phyloP scores from a whole-genome alignment of 2,329 filamentous ascomycete genomes.

The Aureobasidium sp. region DNA sequence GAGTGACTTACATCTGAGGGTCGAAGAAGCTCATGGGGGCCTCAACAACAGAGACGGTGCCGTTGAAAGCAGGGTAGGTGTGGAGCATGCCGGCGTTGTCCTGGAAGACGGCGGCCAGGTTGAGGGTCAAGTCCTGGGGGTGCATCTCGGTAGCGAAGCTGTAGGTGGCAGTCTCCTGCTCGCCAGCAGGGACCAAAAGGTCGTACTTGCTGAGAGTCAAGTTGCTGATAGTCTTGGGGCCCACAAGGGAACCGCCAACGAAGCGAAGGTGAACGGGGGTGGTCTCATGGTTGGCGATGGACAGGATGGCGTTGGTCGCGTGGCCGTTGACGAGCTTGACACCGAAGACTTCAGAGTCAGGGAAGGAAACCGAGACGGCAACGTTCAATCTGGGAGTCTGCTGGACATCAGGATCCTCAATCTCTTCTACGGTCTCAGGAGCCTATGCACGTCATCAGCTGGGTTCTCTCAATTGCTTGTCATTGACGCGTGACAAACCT shows the following conservation, averaged over 20 bases:
- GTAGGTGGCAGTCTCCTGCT: conserved; percentile 71
- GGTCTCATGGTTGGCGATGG: conserved; percentile 77
- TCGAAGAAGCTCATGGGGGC: conserved; percentile 87
- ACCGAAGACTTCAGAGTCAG: conserved; percentile 73
- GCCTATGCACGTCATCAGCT: conserved; percentile 6
- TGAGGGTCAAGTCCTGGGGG: conserved; percentile 78
- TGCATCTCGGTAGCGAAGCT: conserved; percentile 85
- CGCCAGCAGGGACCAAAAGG: conserved; percentile 65
- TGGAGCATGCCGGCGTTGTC: conserved; percentile 61
- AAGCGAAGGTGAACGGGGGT: conserved; percentile 67
- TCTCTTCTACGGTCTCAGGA: conserved; percentile 51
- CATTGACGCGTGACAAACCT: background rate
- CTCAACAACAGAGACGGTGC: conserved; percentile 80
- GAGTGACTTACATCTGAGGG: conserved; percentile 73
- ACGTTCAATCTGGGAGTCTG: conserved; percentile 50
- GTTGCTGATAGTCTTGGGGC: conserved; percentile 67
- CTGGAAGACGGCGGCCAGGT: conserved; percentile 67
- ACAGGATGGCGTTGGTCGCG: conserved; percentile 73
- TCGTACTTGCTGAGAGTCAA: conserved; percentile 71
- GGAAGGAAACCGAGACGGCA: conserved; percentile 52
- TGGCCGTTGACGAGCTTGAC: conserved; percentile 93
- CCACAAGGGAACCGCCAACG: conserved; percentile 66
- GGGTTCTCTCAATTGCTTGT: background rate
- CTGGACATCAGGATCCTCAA: conserved; percentile 36
- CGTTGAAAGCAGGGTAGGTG: conserved; percentile 73